These are phyloP conservation scores for Hortaea sp. DNA, from an alignment of 2,329 filamentous ascomycete species.

Conservation along the genomic window DNA sequence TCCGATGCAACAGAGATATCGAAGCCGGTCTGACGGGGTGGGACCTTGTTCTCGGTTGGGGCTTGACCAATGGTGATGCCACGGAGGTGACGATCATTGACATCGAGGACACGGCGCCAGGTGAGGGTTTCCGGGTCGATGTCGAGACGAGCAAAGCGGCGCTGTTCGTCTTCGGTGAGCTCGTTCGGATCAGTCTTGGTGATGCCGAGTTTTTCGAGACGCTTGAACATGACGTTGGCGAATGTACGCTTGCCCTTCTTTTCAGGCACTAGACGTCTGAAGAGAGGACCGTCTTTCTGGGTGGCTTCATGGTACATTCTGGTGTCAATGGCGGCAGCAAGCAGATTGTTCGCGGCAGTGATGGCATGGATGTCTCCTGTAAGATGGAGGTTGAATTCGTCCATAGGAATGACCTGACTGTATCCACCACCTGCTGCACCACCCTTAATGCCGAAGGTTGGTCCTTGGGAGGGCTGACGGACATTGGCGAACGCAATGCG, in stretches of 20 bases:
- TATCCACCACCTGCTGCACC: constrained; percentile 95
- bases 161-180: constrained; percentile 80
- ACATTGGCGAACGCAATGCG: constrained; percentile 93
- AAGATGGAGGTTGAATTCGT: constrained; percentile 96
- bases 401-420: constrained; percentile 99
- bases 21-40: constrained; percentile 81
- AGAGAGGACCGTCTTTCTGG: constrained; percentile 82
- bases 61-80: constrained; percentile 83
- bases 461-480: constrained; percentile 89
- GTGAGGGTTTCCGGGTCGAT: constrained; percentile 97
- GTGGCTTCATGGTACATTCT: constrained; percentile 97
- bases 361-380: constrained; percentile 98
- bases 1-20: constrained; percentile 97
- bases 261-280: constrained; percentile 72
- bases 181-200: constrained; percentile 89
- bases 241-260: constrained; percentile 89
- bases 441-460: constrained; percentile 98
- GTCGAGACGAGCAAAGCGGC: constrained; percentile 81
- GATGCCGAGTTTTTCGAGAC: constrained; percentile 91
- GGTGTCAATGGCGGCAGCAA: constrained; percentile 93
- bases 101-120: constrained; percentile 90
- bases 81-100: constrained; percentile 90
- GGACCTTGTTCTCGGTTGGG: constrained; percentile 72
- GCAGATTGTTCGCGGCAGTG: constrained; percentile 89
- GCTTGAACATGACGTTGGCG: constrained; percentile 80